Evolutionary conservation across 2,329 filamentous ascomycete species (phyloP).

Genomic region (Aspergillus pseudotamarii): DNA sequence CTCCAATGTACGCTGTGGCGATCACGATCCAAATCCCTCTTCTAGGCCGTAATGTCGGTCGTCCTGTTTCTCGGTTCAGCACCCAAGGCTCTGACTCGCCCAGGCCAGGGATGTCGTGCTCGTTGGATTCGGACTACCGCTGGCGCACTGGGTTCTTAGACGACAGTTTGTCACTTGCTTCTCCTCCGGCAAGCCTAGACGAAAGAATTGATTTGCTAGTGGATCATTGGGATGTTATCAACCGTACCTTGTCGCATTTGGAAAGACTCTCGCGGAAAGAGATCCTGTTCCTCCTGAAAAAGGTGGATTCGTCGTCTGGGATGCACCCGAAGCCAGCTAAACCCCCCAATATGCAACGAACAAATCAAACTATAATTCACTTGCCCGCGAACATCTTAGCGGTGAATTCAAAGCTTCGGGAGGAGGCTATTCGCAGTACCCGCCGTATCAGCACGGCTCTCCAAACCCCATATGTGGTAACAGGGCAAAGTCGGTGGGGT

Average conservation of each 20-base stretch:
- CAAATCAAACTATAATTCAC: slow-evolving; percentile 52
- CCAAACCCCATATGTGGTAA: slow-evolving; percentile 59
- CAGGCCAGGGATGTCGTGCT: slow-evolving; percentile 40
- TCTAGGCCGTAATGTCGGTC: slow-evolving; percentile 34
- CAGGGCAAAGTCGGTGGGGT: slow-evolving; percentile 62
- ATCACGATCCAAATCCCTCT: slow-evolving; percentile 59
- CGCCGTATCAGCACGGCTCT: slow-evolving; percentile 57
- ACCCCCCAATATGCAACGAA: slow-evolving; percentile 51
- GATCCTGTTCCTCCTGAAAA: slow-evolving; percentile 54
- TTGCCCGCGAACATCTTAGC: slow-evolving; percentile 53
- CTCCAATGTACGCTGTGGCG: slow-evolving; percentile 62
- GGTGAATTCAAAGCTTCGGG: slow-evolving; percentile 48
- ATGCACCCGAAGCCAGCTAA: slow-evolving; percentile 48
- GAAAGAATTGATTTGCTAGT: slow-evolving; percentile 59
- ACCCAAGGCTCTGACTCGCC: slow-evolving; percentile 36
- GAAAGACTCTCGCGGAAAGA: slow-evolving; percentile 56
- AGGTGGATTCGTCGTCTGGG: slow-evolving; percentile 46
- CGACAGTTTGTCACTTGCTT: slow-evolving; percentile 47
- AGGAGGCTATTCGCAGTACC: slow-evolving; percentile 50
- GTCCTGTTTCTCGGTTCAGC: slow-evolving; percentile 41
- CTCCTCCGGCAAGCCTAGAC: slow-evolving; percentile 53
- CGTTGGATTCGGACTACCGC: slow-evolving; percentile 45
- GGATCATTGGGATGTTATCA: slow-evolving; percentile 63
- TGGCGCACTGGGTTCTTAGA: slow-evolving; percentile 41
- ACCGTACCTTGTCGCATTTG: slow-evolving; percentile 56